These are phyloP conservation scores for Plantago rigida DNA, from an alignment of 305 asterid species.

Conservation along the genomic window DNA sequence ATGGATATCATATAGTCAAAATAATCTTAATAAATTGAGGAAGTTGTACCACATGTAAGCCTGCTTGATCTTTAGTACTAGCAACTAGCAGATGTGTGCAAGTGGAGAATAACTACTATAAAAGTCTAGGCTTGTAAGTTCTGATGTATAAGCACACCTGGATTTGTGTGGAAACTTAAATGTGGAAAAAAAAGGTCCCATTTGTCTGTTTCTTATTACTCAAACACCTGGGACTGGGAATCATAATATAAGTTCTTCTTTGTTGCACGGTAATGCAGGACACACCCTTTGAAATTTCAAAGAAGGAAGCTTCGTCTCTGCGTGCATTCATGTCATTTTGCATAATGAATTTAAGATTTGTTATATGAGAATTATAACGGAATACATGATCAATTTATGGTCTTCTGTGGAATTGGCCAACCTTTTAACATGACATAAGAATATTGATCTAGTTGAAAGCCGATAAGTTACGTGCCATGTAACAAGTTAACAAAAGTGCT, in stretches of 20 bases:
- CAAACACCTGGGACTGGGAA: constrained; percentile 17
- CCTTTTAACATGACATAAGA: background rate
- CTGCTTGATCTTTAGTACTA: no score
- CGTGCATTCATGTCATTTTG: background rate
- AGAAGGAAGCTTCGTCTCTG: constrained; percentile 8
- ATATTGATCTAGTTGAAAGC: background rate
- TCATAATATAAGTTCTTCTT: constrained; percentile 11
- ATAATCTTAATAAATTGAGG: no score
- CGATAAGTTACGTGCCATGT: background rate
- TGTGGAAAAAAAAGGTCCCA: constrained; percentile 13
- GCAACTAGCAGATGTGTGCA: no score
- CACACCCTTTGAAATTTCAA: constrained; percentile 29
- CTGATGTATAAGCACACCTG: constrained; percentile 16
- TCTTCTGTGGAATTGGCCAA: background rate
- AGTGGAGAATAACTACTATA: background rate
- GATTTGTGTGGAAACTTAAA: constrained; percentile 10
- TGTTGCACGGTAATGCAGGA: constrained; percentile 22
- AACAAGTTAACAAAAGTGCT: no score
- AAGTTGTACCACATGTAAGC: no score
- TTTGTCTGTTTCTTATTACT: constrained; percentile 1
- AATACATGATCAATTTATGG: background rate
- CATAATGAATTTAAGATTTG: background rate
- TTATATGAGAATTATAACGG: background rate
- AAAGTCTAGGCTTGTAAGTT: constrained; percentile 18
- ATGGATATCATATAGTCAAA: no score